Percentiles rank a stretch among this genome's conserved stretches.
Conservation (phyloP, 331 rosid species). For the Acacia pycnantha region DNA sequence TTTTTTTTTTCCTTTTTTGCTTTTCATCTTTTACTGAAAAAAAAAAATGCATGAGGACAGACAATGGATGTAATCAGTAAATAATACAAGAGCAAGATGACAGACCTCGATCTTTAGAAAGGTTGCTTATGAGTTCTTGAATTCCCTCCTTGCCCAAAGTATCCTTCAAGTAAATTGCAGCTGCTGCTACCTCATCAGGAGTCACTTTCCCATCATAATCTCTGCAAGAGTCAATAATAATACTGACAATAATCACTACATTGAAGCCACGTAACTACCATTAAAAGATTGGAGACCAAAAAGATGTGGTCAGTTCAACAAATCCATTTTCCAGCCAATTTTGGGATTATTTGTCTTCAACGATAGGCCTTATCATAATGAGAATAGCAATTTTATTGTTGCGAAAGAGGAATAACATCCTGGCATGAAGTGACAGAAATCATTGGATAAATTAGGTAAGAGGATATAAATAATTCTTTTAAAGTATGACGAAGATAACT, state of each 20-base stretch:
- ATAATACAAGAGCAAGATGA: not conserved
- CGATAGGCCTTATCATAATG: not conserved
- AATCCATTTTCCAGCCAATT: not conserved
- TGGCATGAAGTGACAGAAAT: not conserved
- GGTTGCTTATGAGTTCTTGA: conserved; percentile 84
- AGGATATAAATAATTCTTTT: not conserved
- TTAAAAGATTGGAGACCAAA: not conserved
- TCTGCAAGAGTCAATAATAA: conserved; percentile 43
- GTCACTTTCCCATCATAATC: conserved; percentile 95
- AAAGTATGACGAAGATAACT: not conserved
- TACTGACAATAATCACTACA: not conserved
- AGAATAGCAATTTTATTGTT: not conserved
- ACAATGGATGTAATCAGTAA: not conserved
- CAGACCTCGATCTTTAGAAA: conserved; percentile 87
- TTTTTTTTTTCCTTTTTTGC: not conserved
- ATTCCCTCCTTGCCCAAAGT: conserved; percentile 92
- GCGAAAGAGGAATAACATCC: not conserved
- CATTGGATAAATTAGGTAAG: not conserved
- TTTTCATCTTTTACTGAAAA: not conserved
- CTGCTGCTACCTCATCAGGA: conserved; percentile 94
- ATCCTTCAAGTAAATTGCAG: conserved; percentile 84
- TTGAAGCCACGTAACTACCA: not conserved
- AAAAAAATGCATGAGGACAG: not conserved
- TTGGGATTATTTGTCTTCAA: not conserved
- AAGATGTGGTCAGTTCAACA: not conserved